These are phyloP conservation scores for Leonotis leonurus DNA, from an alignment of 257 asterid genomes.

Conservation along the genomic window DNA sequence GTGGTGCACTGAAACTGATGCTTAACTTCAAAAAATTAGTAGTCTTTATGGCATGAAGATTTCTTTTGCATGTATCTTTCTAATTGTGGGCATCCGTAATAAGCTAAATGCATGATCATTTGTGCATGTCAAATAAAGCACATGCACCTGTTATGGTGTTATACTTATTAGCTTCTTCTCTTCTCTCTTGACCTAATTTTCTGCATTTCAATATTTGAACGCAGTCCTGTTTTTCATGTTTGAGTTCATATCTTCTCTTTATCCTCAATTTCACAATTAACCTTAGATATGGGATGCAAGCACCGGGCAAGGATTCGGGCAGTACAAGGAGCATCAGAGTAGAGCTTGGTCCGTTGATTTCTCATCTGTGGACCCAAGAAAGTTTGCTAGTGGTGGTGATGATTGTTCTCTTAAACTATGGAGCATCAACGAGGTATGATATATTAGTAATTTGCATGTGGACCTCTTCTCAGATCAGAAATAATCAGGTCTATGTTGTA, in stretches of 20 bases:
- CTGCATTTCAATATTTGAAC: not conserved
- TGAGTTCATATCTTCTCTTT: not conserved
- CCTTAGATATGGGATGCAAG: constrained; percentile 47
- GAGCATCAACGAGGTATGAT: constrained; percentile 43
- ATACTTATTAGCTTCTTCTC: not conserved
- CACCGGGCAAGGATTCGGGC: constrained; percentile 32
- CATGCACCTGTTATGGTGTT: too few species aligned
- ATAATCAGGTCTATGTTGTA: too few species aligned
- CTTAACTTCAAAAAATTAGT: too few species aligned
- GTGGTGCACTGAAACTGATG: too few species aligned
- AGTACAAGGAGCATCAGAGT: constrained; percentile 27
- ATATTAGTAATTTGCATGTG: too few species aligned
- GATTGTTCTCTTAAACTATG: constrained; percentile 58
- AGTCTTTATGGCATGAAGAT: too few species aligned
- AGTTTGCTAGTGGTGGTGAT: constrained; percentile 61
- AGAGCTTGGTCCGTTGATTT: constrained; percentile 70
- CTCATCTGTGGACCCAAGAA: constrained; percentile 44
- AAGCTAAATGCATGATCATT: too few species aligned
- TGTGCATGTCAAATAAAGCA: too few species aligned
- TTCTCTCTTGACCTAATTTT: not conserved
- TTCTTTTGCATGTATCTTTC: too few species aligned
- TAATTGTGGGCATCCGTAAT: too few species aligned
- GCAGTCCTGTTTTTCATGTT: not conserved
- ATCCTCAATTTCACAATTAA: not conserved
- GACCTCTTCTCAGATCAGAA: too few species aligned